phyloP scores from a whole-genome alignment of 257 asterid species.

The Solanum corneliomulleri region DNA sequence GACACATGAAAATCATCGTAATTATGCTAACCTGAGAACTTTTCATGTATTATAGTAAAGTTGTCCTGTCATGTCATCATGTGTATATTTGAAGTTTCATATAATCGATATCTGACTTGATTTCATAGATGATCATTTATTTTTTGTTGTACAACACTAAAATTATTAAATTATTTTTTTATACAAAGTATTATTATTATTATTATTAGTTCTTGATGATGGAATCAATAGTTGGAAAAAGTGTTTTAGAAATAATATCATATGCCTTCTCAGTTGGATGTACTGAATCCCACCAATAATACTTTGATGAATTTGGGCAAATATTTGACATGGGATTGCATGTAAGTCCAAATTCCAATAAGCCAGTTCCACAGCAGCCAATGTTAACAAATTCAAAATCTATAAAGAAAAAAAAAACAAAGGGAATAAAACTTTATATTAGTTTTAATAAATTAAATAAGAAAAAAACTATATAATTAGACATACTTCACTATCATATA shows the following conservation, averaged over 20 bases:
- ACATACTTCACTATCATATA: too few relatives aligned
- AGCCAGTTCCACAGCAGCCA: slow-evolving; percentile 80
- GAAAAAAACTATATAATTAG: too few relatives aligned
- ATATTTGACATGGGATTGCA: slow-evolving; percentile 36
- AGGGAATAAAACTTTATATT: too few relatives aligned
- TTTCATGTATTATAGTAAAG: too few relatives aligned
- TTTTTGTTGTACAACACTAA: not conserved
- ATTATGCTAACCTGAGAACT: too few relatives aligned
- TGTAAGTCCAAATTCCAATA: slow-evolving; percentile 28
- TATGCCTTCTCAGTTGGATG: slow-evolving; percentile 56
- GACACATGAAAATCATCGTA: too few relatives aligned
- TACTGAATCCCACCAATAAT: slow-evolving; percentile 58
- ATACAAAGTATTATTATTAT: not conserved
- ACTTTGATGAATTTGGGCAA: slow-evolving; percentile 38
- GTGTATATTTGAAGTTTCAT: too few relatives aligned
- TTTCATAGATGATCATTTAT: not conserved
- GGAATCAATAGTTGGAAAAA: slow-evolving; percentile 28
- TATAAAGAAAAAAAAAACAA: not conserved
- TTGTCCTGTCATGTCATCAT: too few relatives aligned
- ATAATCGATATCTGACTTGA: not conserved
- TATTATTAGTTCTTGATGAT: slow-evolving; percentile 4
- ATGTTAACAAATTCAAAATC: slow-evolving; percentile 42
- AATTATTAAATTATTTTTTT: not conserved
- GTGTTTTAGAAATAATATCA: slow-evolving; percentile 13
- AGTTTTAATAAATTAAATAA: too few relatives aligned